Percentiles rank a stretch among this genome's conserved stretches.
Conservation (phyloP, 176 grass and related monocot species). For the Lolium multiflorum region DNA sequence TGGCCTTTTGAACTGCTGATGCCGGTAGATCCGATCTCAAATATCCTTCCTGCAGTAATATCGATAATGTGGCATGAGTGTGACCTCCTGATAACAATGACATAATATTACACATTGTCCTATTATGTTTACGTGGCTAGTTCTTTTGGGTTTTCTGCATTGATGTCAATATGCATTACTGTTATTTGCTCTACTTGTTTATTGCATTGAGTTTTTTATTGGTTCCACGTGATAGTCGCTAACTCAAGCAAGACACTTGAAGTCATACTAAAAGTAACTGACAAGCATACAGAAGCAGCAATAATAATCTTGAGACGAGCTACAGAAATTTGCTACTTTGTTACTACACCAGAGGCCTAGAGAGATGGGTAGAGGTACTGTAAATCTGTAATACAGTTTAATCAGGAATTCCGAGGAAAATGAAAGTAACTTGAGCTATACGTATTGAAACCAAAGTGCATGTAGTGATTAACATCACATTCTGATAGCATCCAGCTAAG, state of each 20-base stretch:
- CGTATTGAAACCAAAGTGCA: background rate
- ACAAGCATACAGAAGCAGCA: background rate
- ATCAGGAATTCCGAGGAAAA: background rate
- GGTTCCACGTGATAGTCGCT: background rate
- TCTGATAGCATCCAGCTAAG: background rate
- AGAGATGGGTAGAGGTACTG: background rate
- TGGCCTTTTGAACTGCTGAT: slow-evolving; percentile 90
- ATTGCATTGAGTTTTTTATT: background rate
- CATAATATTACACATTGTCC: background rate
- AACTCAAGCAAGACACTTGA: slow-evolving; percentile 4
- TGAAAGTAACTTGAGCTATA: background rate
- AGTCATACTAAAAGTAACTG: background rate
- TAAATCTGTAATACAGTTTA: background rate
- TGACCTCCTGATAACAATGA: slow-evolving; percentile 1
- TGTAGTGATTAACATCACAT: background rate
- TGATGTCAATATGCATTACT: background rate
- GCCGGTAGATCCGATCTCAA: slow-evolving; percentile 85
- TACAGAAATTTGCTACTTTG: background rate
- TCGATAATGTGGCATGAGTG: slow-evolving; percentile 7
- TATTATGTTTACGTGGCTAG: background rate
- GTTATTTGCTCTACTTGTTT: background rate
- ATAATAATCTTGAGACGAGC: background rate
- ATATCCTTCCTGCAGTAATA: slow-evolving; percentile 74
- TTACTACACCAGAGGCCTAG: background rate
- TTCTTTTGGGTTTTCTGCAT: background rate